Base-by-base conservation (phyloP, 192 early-diverging fungal genomes). In the Ambispora gerdemannii region DNA sequence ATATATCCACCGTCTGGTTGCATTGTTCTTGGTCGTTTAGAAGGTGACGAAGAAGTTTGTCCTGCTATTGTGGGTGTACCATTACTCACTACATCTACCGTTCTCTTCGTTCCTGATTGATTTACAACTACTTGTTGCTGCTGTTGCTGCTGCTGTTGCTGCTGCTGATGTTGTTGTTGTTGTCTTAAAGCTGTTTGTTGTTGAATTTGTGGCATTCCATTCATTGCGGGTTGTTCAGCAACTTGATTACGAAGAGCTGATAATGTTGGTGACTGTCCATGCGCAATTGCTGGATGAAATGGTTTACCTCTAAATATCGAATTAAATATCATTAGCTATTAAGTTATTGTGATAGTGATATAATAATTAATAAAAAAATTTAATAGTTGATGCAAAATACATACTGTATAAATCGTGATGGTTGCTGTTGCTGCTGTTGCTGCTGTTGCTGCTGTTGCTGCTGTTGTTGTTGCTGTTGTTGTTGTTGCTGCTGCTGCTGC, bases 401-500 rank as follows among this genome's bases (percentile, higher is more conserved):
- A n/a, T n/a, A n/a, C n/a, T 50, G 15, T 50, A 50, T n/a, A 15
- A 50, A 50, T 10, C 22, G 17, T 50, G 22, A n/a, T 15, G n/a
- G 49, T 50, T 15, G 49, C 3, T 50, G 49, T 15, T n/a, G 17
- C 22, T 20, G 15, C 1, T 50, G 49, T n/a, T 20, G 17, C 1
- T 13, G 20, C 20, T n/a, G 17, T 20, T n/a, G 17, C 7, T 2
- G 17, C 49, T 59, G 56, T 24, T 20, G 32, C 36, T 38, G 33
- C 10, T 63, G 31, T 22, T 35, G 19, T 34, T 19, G 43, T 49
- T 65, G 63, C 24, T 0, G 63, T 49, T 64, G 63, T 10, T 47
- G 36, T 6, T 65, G 63, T 47, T 49, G 43, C 25, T 38, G 63
- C 28, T 38, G 63, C 47, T 3, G 63, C 34, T 38, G 63, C 24